Base-by-base conservation (phyloP, 2,329 filamentous ascomycete species). In the Leptosphaerulina australis region DNA sequence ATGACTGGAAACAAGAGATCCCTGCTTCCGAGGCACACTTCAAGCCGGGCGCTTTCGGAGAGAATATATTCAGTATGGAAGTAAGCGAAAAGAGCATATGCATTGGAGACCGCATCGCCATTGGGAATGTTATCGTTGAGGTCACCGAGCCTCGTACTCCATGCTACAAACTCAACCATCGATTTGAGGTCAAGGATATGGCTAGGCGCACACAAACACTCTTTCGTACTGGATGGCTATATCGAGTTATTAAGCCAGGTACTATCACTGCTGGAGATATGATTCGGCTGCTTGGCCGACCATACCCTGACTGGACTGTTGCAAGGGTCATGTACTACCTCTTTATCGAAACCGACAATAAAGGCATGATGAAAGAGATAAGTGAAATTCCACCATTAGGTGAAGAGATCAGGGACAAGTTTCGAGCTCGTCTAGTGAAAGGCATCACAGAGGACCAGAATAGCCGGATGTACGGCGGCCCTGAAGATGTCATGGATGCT, bases 141-240 rank as follows among this genome's bases (percentile, higher is more conserved):
- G 81, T 87, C 18, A 81, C 79, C 54, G 72, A 86, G 18, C 85
- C 85, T 0, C 78, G 85, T 12, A 80, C 84, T 57, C 85, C 85
- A 8, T 88, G 85, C 71, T 88, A 82, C 73, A 88, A 88, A 64
- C 77, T 88, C 7, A 88, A 88, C 63, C 84, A 87, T 59, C 82
- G 85, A 1, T 88, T 88, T 66, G 77, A 80, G 25, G 72, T 86
- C 8, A 83, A 82, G 59, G 81, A 84, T 53, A 86, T 88, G 68
- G 82, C 84, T 3, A 80, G 80, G 0, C 74, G 77, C 15, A 81
- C 83, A 0, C 85, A 82, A 69, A 76, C 78, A 53, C 74, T 74
- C 2, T 81, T 81, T 49, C 79, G 84, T 1, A 87, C 84, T 0
- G 85, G 85, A 0, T 88, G 84, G 85, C 82, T 87, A 63, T 87